These are phyloP conservation scores for Symbiodinium natans DNA, from an alignment of 73 alveolate species.

Conservation along the genomic window DNA sequence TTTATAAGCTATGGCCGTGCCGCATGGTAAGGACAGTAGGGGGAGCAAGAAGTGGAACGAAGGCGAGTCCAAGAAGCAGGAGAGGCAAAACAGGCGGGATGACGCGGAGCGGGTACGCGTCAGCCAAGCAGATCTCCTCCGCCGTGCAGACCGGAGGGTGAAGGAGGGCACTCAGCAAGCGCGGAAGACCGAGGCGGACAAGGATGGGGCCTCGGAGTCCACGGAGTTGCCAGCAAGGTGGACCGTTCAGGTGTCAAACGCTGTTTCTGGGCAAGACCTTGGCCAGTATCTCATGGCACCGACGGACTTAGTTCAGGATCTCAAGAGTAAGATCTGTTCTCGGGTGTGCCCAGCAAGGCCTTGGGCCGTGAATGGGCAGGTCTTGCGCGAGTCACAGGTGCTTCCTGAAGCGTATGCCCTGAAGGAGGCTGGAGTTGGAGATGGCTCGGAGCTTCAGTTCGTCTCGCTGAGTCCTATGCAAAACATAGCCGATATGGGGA, in stretches of 20 bases:
- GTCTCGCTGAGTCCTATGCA: background rate
- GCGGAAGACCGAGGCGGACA: too few relatives aligned
- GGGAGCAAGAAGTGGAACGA: too few relatives aligned
- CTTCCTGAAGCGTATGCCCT: background rate
- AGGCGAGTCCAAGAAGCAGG: too few relatives aligned
- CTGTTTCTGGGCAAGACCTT: background rate
- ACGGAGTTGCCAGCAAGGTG: too few relatives aligned
- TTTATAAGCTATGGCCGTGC: too few relatives aligned
- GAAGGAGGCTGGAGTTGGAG: background rate
- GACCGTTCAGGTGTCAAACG: background rate
- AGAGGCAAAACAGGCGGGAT: too few relatives aligned
- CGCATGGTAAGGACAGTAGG: too few relatives aligned
- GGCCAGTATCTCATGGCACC: constrained; percentile 22
- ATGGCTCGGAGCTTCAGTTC: background rate
- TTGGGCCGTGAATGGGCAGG: constrained; percentile 18
- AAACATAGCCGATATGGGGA: background rate
- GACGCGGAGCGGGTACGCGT: too few relatives aligned
- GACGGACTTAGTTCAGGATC: constrained; percentile 11
- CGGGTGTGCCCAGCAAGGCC: constrained; percentile 4
- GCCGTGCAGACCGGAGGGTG: too few relatives aligned
- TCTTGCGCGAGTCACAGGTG: background rate
- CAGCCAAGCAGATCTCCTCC: too few relatives aligned
- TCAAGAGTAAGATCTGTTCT: background rate
- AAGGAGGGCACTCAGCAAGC: too few relatives aligned
- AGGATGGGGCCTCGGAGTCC: too few relatives aligned